Conservation (phyloP, 2,329 filamentous ascomycete species). For the Colletotrichum neosansevieriae region DNA sequence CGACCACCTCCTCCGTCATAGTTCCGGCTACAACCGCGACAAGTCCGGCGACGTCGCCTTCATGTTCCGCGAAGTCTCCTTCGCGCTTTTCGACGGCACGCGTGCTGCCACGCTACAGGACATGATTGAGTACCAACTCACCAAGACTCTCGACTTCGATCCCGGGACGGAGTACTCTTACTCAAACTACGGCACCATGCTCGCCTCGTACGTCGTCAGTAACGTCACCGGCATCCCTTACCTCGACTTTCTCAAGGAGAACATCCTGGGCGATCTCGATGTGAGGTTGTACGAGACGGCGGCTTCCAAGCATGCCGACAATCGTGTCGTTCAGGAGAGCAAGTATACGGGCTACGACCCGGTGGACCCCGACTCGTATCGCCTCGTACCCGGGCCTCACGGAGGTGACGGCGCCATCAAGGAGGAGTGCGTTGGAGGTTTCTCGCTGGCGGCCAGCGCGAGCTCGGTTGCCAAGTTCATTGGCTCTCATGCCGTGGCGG, state of each 20-base stretch:
- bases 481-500: conserved; percentile 31
- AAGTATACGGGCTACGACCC: conserved; percentile 33
- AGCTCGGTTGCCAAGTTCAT: conserved; percentile 32
- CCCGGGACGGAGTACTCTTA: conserved; percentile 18
- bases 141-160: conserved; percentile 32
- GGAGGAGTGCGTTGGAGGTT: conserved; percentile 33
- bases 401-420: conserved; percentile 42
- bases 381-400: conserved; percentile 6
- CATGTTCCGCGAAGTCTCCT: conserved; percentile 32
- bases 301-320: conserved; percentile 19
- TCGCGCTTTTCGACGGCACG: conserved; percentile 11
- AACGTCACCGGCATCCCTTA: conserved; percentile 35
- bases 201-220: conserved; percentile 36
- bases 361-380: conserved; percentile 1
- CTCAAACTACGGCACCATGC: conserved; percentile 40
- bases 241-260: conserved; percentile 25
- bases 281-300: conserved; percentile 39
- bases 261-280: conserved; percentile 32
- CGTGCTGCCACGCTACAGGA: conserved; percentile 37
- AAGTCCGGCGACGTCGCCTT: conserved; percentile 27
- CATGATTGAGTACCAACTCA: conserved; percentile 40
- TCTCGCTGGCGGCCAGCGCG: conserved; percentile 36
- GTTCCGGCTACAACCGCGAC: conserved; percentile 30
- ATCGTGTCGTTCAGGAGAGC: conserved; percentile 39
- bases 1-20: conserved; percentile 31